Conservation (phyloP, 768 basidiomycete genomes). For the Russula brevipes region DNA sequence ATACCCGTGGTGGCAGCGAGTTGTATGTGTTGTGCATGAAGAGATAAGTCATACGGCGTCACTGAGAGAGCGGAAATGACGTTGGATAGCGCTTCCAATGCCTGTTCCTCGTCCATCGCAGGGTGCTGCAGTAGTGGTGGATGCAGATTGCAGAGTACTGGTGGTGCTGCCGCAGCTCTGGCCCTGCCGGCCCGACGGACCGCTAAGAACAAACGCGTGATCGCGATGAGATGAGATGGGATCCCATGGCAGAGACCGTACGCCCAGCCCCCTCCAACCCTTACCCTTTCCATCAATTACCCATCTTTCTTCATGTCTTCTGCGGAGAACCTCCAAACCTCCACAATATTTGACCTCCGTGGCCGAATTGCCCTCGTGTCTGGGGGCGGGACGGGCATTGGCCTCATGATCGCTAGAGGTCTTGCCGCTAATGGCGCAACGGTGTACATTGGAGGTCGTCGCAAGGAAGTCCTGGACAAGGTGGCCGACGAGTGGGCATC, state of each 20-base stretch:
- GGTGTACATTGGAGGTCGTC: constrained; percentile 73
- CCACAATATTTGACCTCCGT: constrained; percentile 20
- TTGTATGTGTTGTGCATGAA: constrained; percentile 64
- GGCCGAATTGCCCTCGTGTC: constrained; percentile 27
- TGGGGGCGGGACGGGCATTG: constrained; percentile 36
- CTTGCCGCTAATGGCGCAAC: constrained; percentile 74
- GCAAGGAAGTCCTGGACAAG: constrained; percentile 58
- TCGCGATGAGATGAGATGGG: neutral
- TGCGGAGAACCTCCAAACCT: neutral
- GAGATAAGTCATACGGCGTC: constrained; percentile 54
- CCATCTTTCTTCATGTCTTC: constrained; percentile 6
- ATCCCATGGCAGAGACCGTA: neutral
- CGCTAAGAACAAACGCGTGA: neutral
- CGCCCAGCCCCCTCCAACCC: too few relatives aligned
- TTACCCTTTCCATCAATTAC: too few relatives aligned
- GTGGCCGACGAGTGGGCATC: constrained; percentile 43
- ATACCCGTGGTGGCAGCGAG: constrained; percentile 53
- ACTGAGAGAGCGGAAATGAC: constrained; percentile 54
- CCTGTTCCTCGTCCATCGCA: constrained; percentile 55
- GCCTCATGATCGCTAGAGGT: constrained; percentile 64
- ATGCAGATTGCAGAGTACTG: too few relatives aligned
- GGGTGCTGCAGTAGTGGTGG: neutral
- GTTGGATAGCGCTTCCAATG: constrained; percentile 59
- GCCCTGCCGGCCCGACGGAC: neutral
- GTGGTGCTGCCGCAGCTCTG: too few relatives aligned